Percentiles rank a stretch among this genome's conserved stretches.
These are phyloP conservation scores for Arabis hirsuta DNA, from an alignment of 345 rosid species.

Conservation along the genomic window DNA sequence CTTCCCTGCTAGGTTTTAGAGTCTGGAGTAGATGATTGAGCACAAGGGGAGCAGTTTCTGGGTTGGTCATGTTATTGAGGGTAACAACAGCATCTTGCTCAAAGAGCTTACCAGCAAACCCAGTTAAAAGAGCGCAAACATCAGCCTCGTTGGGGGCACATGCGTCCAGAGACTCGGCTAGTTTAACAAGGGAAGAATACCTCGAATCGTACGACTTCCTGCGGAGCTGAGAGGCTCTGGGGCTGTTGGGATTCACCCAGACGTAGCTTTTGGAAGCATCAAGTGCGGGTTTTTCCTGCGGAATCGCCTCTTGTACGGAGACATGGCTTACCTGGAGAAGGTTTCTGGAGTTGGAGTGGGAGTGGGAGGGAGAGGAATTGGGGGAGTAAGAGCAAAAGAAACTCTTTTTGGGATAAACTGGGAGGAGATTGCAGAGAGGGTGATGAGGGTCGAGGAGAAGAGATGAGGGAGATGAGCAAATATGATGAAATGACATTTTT, in stretches of 20 bases:
- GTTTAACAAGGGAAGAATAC: constrained; percentile 67
- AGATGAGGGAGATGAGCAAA: constrained; percentile 58
- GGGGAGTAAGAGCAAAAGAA: constrained; percentile 39
- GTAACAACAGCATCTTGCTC: constrained; percentile 87
- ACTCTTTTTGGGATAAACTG: constrained; percentile 42
- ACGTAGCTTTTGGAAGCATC: constrained; percentile 50
- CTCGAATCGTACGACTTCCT: constrained; percentile 70
- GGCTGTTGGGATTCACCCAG: constrained; percentile 91
- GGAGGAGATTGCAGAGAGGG: constrained; percentile 46
- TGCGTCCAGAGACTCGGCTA: constrained; percentile 63
- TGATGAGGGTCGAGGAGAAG: constrained; percentile 50
- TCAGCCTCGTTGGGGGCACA: constrained; percentile 50
- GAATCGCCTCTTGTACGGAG: constrained; percentile 55
- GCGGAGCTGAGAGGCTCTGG: constrained; percentile 71
- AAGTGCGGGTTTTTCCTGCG: constrained; percentile 39
- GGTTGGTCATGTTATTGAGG: constrained; percentile 80
- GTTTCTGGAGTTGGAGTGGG: constrained; percentile 44
- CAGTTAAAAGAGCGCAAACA: constrained; percentile 51
- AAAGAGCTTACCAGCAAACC: constrained; percentile 55
- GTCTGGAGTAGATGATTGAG: constrained; percentile 55
- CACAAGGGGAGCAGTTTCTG: constrained; percentile 63
- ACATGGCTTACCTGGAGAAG: constrained; percentile 49
- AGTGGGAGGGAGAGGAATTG: constrained; percentile 33
- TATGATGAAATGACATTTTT: constrained; percentile 56
- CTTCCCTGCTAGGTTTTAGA: constrained; percentile 53